Evolutionary conservation across 129 eudicot species (phyloP), one percentile per base, ranked within the genome.

Genomic region (Glebionis coronaria): DNA sequence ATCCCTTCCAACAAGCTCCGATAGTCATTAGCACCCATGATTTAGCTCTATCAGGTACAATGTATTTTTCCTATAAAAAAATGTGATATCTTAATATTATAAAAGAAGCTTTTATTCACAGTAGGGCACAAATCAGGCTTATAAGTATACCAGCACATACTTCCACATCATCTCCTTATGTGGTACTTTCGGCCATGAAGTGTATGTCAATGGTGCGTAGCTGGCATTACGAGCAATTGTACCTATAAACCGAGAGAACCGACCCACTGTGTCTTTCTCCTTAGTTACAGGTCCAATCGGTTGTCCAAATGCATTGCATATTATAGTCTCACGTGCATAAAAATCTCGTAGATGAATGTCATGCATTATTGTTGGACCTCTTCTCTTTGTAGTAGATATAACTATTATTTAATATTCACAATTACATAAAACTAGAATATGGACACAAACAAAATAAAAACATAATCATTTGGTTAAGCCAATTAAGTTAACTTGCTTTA

Each of bases 321-420:
- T 15, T 9, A 63, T 63, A n/a, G 12, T 23, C 68, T 63, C 40
- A 20, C 68, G 54, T 20, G 15, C 68, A 44, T 44, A 6, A 1
- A 12, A 3, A 8, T 42, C 21, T 9, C 68, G 46, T 14, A 44
- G 35, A 3, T 63, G 68, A 12, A 63, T 5, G 15, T 9, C 68
- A 63, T 63, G 68, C 68, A 63, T 18, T 53, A 63, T 63, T 63
- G 68, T 62, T 15, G 51, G 67, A 27, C 67, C 67, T 62, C 67
- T 62, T 42, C 16, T 62, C 44, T 28, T 62, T 9, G 68, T 60
- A 61, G 8, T n/a, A n/a, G n/a, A n/a, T n/a, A n/a, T n/a, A n/a
- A n/a, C n/a, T n/a, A n/a, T n/a, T n/a, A n/a, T n/a, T 31, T 8
- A 31, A 31, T 31, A 31, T 31, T 31, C 38, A 31, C 38, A 31